Evolutionary conservation across 768 basidiomycete genomes (phyloP).

Genomic region (Saitozyma sp.): DNA sequence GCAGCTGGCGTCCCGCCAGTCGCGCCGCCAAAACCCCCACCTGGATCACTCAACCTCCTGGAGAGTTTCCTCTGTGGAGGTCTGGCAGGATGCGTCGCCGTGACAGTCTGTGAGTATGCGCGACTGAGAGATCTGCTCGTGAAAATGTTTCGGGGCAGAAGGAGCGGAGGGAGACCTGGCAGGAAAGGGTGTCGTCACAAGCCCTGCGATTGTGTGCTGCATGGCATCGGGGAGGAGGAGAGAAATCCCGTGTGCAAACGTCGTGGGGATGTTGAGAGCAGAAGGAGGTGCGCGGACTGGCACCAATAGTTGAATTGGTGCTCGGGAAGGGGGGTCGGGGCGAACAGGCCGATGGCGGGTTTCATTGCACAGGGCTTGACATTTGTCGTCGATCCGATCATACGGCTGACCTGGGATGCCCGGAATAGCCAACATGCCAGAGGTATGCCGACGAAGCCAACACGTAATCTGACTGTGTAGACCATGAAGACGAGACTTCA

Average conservation of each 20-base stretch:
- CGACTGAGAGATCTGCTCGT: too few relatives aligned
- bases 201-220: too few relatives aligned
- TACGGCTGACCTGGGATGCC: neutral
- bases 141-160: too few relatives aligned
- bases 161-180: too few relatives aligned
- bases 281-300: neutral
- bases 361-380: too few relatives aligned
- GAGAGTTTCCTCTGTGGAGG: conserved; percentile 77
- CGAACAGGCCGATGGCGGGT: neutral
- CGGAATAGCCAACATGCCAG: conserved; percentile 41
- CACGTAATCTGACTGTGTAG: too few relatives aligned
- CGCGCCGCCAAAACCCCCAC: conserved; percentile 7
- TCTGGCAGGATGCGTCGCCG: conserved; percentile 86
- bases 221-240: too few relatives aligned
- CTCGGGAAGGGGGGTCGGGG: neutral
- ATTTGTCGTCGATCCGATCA: neutral
- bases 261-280: too few relatives aligned
- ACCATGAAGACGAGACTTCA: conserved; percentile 88
- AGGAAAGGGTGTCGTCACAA: too few relatives aligned
- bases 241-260: too few relatives aligned
- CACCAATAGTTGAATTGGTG: neutral
- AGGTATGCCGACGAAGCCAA: conserved; percentile 54
- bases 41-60: conserved; percentile 28
- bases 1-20: neutral
- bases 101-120: conserved; percentile 54